Base-by-base conservation (phyloP, 768 basidiomycete genomes). In the Trametes cubensis region DNA sequence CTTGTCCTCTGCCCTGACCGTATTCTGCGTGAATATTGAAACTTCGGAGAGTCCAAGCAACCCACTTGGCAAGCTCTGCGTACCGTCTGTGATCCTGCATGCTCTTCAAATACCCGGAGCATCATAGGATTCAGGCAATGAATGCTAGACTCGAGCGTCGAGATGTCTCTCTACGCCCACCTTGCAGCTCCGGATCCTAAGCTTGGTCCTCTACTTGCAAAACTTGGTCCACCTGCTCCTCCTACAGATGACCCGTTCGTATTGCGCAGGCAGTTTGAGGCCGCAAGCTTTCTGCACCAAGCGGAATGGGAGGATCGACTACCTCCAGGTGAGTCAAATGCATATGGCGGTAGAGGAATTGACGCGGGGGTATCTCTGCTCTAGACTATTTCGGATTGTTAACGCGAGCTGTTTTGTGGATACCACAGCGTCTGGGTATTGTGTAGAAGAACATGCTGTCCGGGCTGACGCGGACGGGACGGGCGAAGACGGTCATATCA, bases 301-400 rank as follows among this genome's bases (percentile, higher is more conserved):
- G 49, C 49, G 15, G 49, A 58, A 23, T 58, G 48, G 57, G 48
- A 58, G 13, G 41, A 44, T 42, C 48, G 49, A 3, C 6, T 18
- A 4, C 57, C 57, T 7, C 48, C 49, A 50, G 57, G 57, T 58
- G 40, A 41, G 57, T 38, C n/a, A n/a, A n/a, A n/a, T n/a, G n/a
- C n/a, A n/a, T n/a, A n/a, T n/a, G n/a, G n/a, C n/a, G n/a, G n/a
- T n/a, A n/a, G n/a, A n/a, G n/a, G n/a, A n/a, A n/a, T n/a, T n/a
- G n/a, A n/a, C n/a, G n/a, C n/a, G n/a, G n/a, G n/a, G n/a, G n/a
- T n/a, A n/a, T n/a, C n/a, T n/a, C n/a, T n/a, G n/a, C 28, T 28
- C 28, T 3, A 28, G 28, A 28, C 28, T 28, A 7, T 4, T 28
- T 28, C 3, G 6, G 2, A 17, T 41, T 17, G 20, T 17, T 44